Percentiles rank a stretch among this genome's conserved stretches.
These are phyloP conservation scores for Choanephora cucurbitarum DNA, from an alignment of 371 early-diverging fungal species.

Conservation along the genomic window DNA sequence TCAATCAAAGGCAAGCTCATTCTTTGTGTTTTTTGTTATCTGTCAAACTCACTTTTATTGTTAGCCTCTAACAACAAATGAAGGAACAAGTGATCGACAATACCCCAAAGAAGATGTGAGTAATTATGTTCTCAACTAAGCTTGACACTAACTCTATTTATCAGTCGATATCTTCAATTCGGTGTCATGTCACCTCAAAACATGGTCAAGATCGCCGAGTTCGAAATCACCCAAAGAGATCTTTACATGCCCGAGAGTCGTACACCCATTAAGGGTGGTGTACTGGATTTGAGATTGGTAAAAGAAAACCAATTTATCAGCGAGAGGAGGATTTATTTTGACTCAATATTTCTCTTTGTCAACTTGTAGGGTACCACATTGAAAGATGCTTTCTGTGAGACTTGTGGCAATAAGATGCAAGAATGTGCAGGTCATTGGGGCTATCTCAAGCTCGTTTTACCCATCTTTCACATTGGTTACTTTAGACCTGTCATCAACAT, in stretches of 20 bases:
- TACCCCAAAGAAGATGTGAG: conserved; percentile 82
- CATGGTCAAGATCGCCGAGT: conserved; percentile 82
- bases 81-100: conserved; percentile 80
- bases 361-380: conserved; percentile 83
- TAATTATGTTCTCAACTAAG: conserved; percentile 3
- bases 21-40: too few species aligned
- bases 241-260: conserved; percentile 84
- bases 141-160: conserved; percentile 1
- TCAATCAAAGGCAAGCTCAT: too few species aligned
- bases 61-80: conserved; percentile 44
- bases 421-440: conserved; percentile 99
- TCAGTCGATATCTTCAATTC: conserved; percentile 87
- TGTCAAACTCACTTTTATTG: too few species aligned
- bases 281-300: conserved; percentile 88
- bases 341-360: background rate
- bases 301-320: conserved; percentile 9
- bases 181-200: conserved; percentile 86
- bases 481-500: conserved; percentile 90
- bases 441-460: conserved; percentile 90
- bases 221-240: conserved; percentile 91
- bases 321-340: too few species aligned
- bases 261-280: conserved; percentile 84
- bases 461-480: conserved; percentile 99
- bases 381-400: conserved; percentile 85
- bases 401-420: conserved; percentile 88